Conservation (phyloP, 1,284 basidiomycete genomes). For the Papiliotrema fonsecae region DNA sequence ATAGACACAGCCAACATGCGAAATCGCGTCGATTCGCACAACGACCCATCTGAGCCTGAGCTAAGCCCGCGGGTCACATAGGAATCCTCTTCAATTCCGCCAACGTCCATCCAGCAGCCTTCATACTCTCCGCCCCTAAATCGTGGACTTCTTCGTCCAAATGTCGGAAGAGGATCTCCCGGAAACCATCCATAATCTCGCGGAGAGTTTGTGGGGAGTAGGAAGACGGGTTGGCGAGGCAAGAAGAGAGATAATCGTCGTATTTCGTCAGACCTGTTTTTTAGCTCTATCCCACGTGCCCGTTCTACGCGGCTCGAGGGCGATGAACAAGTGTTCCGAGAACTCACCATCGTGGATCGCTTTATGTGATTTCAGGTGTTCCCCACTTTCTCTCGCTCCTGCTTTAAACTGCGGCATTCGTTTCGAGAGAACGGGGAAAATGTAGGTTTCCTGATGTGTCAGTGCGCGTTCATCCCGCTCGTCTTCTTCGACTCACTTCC, state of each 20-base stretch:
- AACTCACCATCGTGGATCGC: slow-evolving; percentile 61
- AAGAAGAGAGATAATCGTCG: slow-evolving; percentile 52
- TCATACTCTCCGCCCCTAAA: slow-evolving; percentile 58
- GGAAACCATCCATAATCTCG: slow-evolving; percentile 59
- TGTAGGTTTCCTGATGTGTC: slow-evolving; percentile 47
- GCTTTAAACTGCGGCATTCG: slow-evolving; percentile 58
- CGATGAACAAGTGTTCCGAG: too few relatives aligned
- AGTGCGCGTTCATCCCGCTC: not conserved
- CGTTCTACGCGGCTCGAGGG: not conserved
- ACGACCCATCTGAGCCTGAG: not conserved
- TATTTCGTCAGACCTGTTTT: slow-evolving; percentile 57
- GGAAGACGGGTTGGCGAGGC: slow-evolving; percentile 51
- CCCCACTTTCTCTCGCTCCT: slow-evolving; percentile 48
- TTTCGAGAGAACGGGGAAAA: slow-evolving; percentile 62
- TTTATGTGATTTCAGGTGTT: slow-evolving; percentile 59
- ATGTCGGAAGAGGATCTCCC: slow-evolving; percentile 62
- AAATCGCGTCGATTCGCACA: too few relatives aligned
- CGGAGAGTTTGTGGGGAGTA: slow-evolving; percentile 60
- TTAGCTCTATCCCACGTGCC: not conserved
- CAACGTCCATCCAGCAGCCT: slow-evolving; percentile 59
- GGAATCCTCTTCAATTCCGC: slow-evolving; percentile 57
- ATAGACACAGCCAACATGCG: too few relatives aligned
- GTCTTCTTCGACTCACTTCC: slow-evolving; percentile 4
- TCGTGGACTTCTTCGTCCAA: slow-evolving; percentile 65
- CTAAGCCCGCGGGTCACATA: slow-evolving; percentile 35